These are phyloP conservation scores for Pseudogymnoascus sp. DNA, from an alignment of 2,329 filamentous ascomycete species.

Conservation along the genomic window DNA sequence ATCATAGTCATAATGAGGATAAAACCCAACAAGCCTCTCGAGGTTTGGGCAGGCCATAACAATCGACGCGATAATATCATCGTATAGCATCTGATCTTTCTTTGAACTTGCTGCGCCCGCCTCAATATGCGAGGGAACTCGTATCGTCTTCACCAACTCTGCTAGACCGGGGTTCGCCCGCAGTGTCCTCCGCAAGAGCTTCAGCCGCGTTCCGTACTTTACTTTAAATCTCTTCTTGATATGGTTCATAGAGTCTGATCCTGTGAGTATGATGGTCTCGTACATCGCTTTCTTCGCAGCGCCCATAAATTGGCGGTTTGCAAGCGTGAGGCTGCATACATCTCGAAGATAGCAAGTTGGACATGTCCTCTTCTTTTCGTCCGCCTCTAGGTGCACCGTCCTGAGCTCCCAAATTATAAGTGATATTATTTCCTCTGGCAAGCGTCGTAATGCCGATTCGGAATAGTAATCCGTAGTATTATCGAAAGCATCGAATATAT, in stretches of 20 bases:
- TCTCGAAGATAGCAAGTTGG: constrained; percentile 61
- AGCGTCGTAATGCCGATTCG: neutral
- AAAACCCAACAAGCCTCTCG: constrained; percentile 48
- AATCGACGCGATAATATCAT: constrained; percentile 50
- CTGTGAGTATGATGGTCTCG: constrained; percentile 50
- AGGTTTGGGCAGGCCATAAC: constrained; percentile 60
- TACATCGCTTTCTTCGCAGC: constrained; percentile 30
- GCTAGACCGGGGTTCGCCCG: constrained; percentile 46
- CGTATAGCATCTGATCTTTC: constrained; percentile 41
- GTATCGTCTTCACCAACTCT: constrained; percentile 47
- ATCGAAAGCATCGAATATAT: constrained; percentile 4
- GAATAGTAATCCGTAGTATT: neutral
- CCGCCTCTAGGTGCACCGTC: constrained; percentile 39
- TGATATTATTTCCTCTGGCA: constrained; percentile 52
- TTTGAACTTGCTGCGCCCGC: constrained; percentile 25
- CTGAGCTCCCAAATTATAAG: constrained; percentile 48
- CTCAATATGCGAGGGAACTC: constrained; percentile 43
- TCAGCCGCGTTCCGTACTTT: constrained; percentile 44
- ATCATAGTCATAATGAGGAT: constrained; percentile 46
- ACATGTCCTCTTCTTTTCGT: constrained; percentile 39
- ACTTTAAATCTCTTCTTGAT: constrained; percentile 53
- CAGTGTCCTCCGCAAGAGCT: constrained; percentile 51
- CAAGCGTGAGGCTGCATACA: constrained; percentile 41
- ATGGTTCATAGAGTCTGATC: constrained; percentile 42
- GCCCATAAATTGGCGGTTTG: neutral